Evolutionary conservation across 176 grass and related monocot species (phyloP).

Genomic region (Thalia dealbata): DNA sequence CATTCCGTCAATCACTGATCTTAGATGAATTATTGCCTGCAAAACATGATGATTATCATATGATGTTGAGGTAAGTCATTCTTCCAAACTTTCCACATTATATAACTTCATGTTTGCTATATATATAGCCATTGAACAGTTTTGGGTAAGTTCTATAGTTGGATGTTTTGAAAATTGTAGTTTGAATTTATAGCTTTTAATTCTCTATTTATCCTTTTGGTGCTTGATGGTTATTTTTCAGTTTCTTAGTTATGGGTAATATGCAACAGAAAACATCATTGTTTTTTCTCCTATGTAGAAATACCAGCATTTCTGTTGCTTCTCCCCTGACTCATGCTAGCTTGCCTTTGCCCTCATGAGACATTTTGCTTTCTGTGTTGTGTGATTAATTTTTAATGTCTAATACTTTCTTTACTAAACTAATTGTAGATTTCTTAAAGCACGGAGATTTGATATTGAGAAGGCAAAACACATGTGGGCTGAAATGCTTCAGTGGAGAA

Average conservation of each 20-base stretch:
- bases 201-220: neutral
- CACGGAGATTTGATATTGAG: slow-evolving; percentile 84
- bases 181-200: neutral
- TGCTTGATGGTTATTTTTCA: neutral
- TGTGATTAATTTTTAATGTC: neutral
- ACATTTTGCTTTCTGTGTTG: neutral
- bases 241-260: neutral
- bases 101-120: neutral
- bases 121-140: no score
- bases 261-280: no score
- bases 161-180: neutral
- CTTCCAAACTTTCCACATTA: slow-evolving; percentile 11
- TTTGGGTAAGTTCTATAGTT: neutral
- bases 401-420: slow-evolving; percentile 12
- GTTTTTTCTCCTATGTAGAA: neutral
- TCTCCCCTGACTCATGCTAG: neutral
- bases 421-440: slow-evolving; percentile 70
- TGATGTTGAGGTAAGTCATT: slow-evolving; percentile 54
- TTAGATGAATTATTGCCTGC: slow-evolving; percentile 69
- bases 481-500: slow-evolving; percentile 97
- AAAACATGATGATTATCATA: slow-evolving; percentile 97
- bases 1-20: slow-evolving; percentile 62
- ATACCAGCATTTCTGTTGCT: neutral
- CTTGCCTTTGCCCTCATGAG: neutral
- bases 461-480: slow-evolving; percentile 97